Conservation (phyloP, 495 filamentous ascomycete genomes). For the Hapsidospora chrysogenum region DNA sequence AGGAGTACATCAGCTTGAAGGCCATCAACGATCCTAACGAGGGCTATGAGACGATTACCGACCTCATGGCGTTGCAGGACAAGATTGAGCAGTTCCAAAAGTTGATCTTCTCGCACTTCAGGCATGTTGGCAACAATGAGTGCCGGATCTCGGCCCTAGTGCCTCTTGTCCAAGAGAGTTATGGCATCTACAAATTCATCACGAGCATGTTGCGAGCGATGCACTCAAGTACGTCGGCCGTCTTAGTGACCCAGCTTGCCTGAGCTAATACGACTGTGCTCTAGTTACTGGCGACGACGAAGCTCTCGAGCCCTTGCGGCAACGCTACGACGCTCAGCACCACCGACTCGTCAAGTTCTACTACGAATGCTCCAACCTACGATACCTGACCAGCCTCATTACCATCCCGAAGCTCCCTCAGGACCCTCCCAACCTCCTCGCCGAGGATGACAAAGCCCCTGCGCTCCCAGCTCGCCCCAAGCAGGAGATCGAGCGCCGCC, state of each 20-base stretch:
- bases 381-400: constrained; percentile 90
- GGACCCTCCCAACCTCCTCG: constrained; percentile 76
- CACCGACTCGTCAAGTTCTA: constrained; percentile 94
- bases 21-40: constrained; percentile 98
- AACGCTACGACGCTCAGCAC: constrained; percentile 86
- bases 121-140: constrained; percentile 80
- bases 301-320: constrained; percentile 75
- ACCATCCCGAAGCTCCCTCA: constrained; percentile 91
- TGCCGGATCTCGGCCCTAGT: constrained; percentile 90
- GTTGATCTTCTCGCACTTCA: constrained; percentile 91
- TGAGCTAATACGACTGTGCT: constrained; percentile 13
- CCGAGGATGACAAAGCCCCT: constrained; percentile 69
- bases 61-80: constrained; percentile 92
- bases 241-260: neutral
- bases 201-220: constrained; percentile 92
- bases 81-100: constrained; percentile 98
- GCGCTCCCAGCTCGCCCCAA: constrained; percentile 70
- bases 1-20: constrained; percentile 97
- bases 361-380: constrained; percentile 94
- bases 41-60: constrained; percentile 93
- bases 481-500: constrained; percentile 45
- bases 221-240: constrained; percentile 64
- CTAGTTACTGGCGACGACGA: constrained; percentile 84
- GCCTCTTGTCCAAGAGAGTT: constrained; percentile 89
- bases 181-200: constrained; percentile 93